A percentile compares a stretch with the other conserved stretches of the same genome.
Conservation (phyloP, 2,329 filamentous ascomycete species). For the Hypoxylon sp. region DNA sequence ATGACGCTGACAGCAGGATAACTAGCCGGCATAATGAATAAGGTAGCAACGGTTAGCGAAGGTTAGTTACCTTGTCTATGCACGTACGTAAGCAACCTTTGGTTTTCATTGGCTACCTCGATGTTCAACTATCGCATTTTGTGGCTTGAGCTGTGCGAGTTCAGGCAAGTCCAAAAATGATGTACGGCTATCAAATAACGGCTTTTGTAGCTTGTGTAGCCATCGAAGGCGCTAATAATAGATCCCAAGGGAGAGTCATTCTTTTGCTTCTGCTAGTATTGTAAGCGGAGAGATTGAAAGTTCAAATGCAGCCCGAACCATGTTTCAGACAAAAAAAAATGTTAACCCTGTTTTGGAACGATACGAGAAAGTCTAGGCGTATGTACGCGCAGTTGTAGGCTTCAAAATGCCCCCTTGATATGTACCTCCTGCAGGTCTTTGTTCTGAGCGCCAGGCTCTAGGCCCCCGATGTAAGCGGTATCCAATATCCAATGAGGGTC, state of each 20-base stretch:
- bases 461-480: constrained; percentile 19
- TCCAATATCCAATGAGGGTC: constrained; percentile 4
- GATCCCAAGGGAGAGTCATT: constrained; percentile 11
- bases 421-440: constrained; percentile 21
- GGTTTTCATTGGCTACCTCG: not conserved
- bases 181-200: constrained; percentile 29
- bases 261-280: constrained; percentile 11
- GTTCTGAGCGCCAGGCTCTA: constrained; percentile 25
- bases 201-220: constrained; percentile 19
- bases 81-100: constrained; percentile 2
- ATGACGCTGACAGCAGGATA: constrained; percentile 46
- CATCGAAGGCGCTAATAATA: constrained; percentile 36
- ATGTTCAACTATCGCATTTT: constrained; percentile 23
- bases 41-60: constrained; percentile 34
- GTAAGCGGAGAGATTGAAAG: constrained; percentile 18
- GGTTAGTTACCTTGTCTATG: not conserved
- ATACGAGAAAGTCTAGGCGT: constrained; percentile 41
- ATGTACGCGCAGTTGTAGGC: constrained; percentile 12
- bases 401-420: constrained; percentile 19
- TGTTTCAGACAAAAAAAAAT: constrained; percentile 40
- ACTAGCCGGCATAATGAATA: constrained; percentile 28
- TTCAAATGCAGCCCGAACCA: constrained; percentile 39
- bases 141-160: constrained; percentile 30
- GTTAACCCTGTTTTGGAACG: constrained; percentile 34
- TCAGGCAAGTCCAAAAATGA: constrained; percentile 9